A percentile compares a stretch with the other conserved stretches of the same genome.
Conservation (phyloP, 345 rosid genomes). For the Nephelium lappaceum region DNA sequence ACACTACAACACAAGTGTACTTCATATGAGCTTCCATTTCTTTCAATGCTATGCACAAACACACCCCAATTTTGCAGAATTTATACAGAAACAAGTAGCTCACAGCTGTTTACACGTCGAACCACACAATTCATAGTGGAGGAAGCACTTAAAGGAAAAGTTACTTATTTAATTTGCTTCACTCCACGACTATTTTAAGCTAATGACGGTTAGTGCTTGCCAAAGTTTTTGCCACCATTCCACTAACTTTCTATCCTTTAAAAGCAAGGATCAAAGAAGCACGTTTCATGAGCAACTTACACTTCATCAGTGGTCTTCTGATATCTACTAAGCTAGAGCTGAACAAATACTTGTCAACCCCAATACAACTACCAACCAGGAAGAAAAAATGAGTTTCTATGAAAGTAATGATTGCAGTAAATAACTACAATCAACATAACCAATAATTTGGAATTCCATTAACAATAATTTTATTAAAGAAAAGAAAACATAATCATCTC, state of each 20-base stretch:
- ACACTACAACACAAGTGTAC: constrained; percentile 35
- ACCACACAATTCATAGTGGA: constrained; percentile 52
- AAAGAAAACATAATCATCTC: not conserved
- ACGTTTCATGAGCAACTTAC: constrained; percentile 36
- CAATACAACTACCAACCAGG: not conserved
- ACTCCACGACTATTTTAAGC: constrained; percentile 26
- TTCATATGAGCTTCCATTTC: constrained; percentile 50
- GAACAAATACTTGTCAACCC: not conserved
- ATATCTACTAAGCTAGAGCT: constrained; percentile 5
- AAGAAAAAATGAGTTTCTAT: not conserved
- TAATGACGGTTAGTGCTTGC: constrained; percentile 31
- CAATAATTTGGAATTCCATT: not conserved
- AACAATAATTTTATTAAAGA: not conserved
- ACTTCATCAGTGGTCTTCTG: constrained; percentile 22
- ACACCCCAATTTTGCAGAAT: constrained; percentile 23
- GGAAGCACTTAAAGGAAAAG: constrained; percentile 51
- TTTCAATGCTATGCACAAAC: constrained; percentile 27
- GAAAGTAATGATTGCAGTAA: not conserved
- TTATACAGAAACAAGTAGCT: constrained; percentile 43
- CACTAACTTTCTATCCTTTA: constrained; percentile 25
- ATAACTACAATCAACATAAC: not conserved
- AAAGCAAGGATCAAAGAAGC: constrained; percentile 18
- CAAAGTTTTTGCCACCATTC: constrained; percentile 31
- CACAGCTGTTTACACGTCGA: constrained; percentile 31
- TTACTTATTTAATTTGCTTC: constrained; percentile 31